Base-by-base conservation (phyloP, 2,329 filamentous ascomycete genomes). In the Tolypocladium ovalisporum region DNA sequence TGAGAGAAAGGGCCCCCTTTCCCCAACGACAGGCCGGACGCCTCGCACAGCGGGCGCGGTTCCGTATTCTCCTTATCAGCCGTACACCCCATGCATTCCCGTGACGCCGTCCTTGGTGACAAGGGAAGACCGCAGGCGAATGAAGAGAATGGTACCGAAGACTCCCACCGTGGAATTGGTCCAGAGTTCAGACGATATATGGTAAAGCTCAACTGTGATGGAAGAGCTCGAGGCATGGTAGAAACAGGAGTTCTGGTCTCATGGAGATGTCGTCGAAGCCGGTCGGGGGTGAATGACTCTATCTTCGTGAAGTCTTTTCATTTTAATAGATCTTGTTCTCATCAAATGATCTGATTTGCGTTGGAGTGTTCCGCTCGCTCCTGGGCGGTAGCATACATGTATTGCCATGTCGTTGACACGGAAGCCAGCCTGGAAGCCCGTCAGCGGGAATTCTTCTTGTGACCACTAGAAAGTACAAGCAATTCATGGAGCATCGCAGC, bases 31-130 rank as follows among this genome's bases (percentile, higher is more conserved):
- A 1, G 75, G 83, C 29, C 81, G 80, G 52, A 87, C 84, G 3
- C 88, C 87, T 0, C 81, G 76, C 68, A 84, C 80, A 1, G 83
- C 81, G 5, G 78, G 76, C 27, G 78, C 83, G 1, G 80, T 85
- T 27, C 88, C 88, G 1, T 92, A 92, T 70, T 84, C 82, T 57
- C 87, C 89, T 0, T 93, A 92, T 64, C 89, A 92, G 75, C 89
- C 89, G 0, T 89, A 86, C 67, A 88, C 86, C 8, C 87, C 88
- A 1, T 77, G 89, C 53, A 80, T 90, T 54, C 89, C 89, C 1
- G 82, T 92, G 54, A 91, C 89, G 35, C 88, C 89, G n/a, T 83
- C 82, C 24, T 73, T 93, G 52, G 84, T 89, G 19, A 89, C 84
- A 29, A 83, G 79, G 70, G 81, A 83, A 60, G 88, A 92, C 66